Evolutionary conservation across 768 basidiomycete species (phyloP), one percentile per base, ranked within the genome.

Genomic region (Russula griseocarnosa): DNA sequence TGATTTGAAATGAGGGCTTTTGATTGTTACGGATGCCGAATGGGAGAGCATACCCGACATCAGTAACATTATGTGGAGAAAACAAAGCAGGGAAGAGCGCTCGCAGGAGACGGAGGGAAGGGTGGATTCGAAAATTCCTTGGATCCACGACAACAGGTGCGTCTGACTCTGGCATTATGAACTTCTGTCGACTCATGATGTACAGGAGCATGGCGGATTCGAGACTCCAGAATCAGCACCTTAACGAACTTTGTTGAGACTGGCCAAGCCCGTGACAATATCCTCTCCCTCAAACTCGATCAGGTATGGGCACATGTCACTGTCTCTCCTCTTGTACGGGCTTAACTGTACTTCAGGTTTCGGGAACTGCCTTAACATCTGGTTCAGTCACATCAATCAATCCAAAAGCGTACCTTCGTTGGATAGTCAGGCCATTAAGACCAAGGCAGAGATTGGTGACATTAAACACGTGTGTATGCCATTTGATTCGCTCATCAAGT

Each of bases 21-120:
- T 89, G 5, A 82, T 83, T 5, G 88, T 98, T 20, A 90, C 90
- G 1, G 96, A 98, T 69, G 79, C 83, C 34, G 94, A 98, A 75
- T 98, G 97, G 97, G 90, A 94, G 71, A 87, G 77, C 69, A 88
- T 98, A 69, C 95, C 96, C n/a, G 96, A 99, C 78, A 95, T 97
- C 56, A 91, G 92, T 55, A 98, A 98, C 78, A 80, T 98, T 66
- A 96, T 94, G 54, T 83, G 92, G 70, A 94, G 92, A 79, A 90
- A 93, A 76, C 81, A 92, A 70, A 82, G 91, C 75, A 85, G 83
- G 74, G 90, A 95, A 71, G 94, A 92, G 64, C 81, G 92, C 69
- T 79, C 82, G 90, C 96, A 24, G 93, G 92, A 46, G 90, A 94
- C 70, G 79, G 94, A 51, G 74, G 81, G 24, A 85, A 87, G 74